A percentile compares a stretch with the other conserved stretches of the same genome.
Conservation (phyloP, 1,284 basidiomycete genomes). For the Papiliotrema fonsecae region DNA sequence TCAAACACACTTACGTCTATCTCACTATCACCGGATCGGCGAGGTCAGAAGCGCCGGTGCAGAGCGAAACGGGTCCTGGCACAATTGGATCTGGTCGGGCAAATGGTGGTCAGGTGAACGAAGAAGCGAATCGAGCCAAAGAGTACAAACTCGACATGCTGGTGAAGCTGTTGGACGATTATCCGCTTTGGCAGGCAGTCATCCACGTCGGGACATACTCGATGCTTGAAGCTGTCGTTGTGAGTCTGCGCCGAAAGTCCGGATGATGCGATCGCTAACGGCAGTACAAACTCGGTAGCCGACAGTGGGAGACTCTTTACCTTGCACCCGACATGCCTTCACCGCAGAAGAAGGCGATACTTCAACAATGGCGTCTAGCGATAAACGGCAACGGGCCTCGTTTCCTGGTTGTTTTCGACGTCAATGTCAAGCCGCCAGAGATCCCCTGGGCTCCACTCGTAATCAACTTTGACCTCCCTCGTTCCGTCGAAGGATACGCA, state of each 20-base stretch:
- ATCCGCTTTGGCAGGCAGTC: constrained; percentile 63
- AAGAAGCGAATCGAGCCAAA: constrained; percentile 79
- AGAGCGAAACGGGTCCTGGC: constrained; percentile 60
- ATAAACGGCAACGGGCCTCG: constrained; percentile 41
- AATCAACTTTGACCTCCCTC: constrained; percentile 91
- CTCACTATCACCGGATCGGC: constrained; percentile 80
- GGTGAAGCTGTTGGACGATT: constrained; percentile 86
- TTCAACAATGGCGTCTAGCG: constrained; percentile 53
- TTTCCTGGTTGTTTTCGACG: constrained; percentile 84
- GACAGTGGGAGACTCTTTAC: constrained; percentile 77
- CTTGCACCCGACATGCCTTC: constrained; percentile 69
- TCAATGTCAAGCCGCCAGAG: constrained; percentile 81
- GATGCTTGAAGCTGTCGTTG: constrained; percentile 73
- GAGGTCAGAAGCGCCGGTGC: constrained; percentile 58
- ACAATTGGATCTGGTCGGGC: constrained; percentile 80
- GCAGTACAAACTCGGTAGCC: constrained; percentile 72
- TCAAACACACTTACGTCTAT: constrained; percentile 90
- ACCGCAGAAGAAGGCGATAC: constrained; percentile 57
- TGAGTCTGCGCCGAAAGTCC: constrained; percentile 6
- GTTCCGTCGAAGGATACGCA: constrained; percentile 92
- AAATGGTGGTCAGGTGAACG: constrained; percentile 49
- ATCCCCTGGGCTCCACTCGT: constrained; percentile 84
- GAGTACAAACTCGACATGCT: constrained; percentile 98
- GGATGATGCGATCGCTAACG: not conserved
- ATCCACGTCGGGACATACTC: constrained; percentile 85